Conservation (phyloP, 139 green algal species). For the Chlamydomonas sphaeroides region DNA sequence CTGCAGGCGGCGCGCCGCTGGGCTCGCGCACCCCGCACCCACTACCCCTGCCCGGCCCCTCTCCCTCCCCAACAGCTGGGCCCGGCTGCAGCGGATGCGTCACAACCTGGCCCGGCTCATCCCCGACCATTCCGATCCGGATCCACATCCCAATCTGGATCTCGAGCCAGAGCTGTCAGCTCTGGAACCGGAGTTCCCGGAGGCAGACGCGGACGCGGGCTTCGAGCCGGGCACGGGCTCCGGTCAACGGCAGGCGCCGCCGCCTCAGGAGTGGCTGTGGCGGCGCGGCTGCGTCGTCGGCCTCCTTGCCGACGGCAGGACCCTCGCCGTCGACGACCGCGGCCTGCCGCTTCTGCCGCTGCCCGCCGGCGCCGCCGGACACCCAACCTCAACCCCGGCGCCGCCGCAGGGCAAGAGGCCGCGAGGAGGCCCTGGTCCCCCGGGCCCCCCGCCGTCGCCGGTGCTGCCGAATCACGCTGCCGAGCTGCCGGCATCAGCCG, state of each 20-base stretch:
- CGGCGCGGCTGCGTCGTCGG: slow-evolving; percentile 18
- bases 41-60: background rate
- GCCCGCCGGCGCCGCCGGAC: background rate
- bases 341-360: slow-evolving; percentile 13
- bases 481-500: background rate
- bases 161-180: background rate
- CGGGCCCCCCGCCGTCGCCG: background rate
- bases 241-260: background rate
- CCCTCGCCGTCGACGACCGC: background rate
- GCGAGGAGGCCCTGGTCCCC: no score
- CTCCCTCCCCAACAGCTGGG: slow-evolving; percentile 6
- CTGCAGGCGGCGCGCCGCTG: no score
- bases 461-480: background rate
- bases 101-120: slow-evolving; percentile 15
- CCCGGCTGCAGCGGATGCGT: slow-evolving; percentile 30
- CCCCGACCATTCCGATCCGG: no score
- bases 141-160: no score
- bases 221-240: no score
- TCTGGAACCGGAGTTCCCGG: background rate
- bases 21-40: no score
- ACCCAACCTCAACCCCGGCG: background rate
- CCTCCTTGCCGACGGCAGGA: slow-evolving; percentile 5
- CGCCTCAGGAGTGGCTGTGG: background rate
- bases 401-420: no score
- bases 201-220: no score